phyloP scores from a whole-genome alignment of 1,284 basidiomycete genomes.

The Irpex sp. region DNA sequence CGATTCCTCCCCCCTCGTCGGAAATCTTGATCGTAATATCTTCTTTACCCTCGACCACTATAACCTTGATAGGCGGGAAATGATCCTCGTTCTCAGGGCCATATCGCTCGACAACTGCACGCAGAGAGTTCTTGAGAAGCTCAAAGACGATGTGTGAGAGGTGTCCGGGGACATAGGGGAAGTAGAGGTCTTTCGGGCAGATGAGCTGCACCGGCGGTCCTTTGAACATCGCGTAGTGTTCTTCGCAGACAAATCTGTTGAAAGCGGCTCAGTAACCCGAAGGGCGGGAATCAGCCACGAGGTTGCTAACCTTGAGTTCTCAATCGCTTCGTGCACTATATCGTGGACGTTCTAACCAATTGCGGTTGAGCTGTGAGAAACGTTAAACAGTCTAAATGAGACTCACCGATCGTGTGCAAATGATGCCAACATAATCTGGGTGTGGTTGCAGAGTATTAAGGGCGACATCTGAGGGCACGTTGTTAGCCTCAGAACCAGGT shows the following conservation, averaged over 20 bases:
- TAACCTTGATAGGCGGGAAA: constrained; percentile 94
- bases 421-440: constrained; percentile 94
- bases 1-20: constrained; percentile 95
- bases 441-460: constrained; percentile 87
- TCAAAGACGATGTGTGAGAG: constrained; percentile 96
- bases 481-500: constrained; percentile 6
- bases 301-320: constrained; percentile 74
- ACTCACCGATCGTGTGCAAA: constrained; percentile 87
- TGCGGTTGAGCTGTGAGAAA: constrained; percentile 5
- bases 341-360: constrained; percentile 77
- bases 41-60: constrained; percentile 91
- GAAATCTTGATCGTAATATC: constrained; percentile 99
- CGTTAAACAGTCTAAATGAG: neutral
- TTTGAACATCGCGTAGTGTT: constrained; percentile 95
- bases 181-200: constrained; percentile 83
- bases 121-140: constrained; percentile 96
- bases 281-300: neutral
- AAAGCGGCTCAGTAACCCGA: neutral
- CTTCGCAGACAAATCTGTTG: constrained; percentile 85
- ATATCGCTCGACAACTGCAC: constrained; percentile 93
- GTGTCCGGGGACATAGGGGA: constrained; percentile 96
- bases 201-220: constrained; percentile 96
- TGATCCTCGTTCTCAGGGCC: constrained; percentile 76
- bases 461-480: constrained; percentile 67
- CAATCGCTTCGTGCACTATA: constrained; percentile 97